Evolutionary conservation across 2,329 filamentous ascomycete species (phyloP).

Genomic region (Ceratocystis colombiana): DNA sequence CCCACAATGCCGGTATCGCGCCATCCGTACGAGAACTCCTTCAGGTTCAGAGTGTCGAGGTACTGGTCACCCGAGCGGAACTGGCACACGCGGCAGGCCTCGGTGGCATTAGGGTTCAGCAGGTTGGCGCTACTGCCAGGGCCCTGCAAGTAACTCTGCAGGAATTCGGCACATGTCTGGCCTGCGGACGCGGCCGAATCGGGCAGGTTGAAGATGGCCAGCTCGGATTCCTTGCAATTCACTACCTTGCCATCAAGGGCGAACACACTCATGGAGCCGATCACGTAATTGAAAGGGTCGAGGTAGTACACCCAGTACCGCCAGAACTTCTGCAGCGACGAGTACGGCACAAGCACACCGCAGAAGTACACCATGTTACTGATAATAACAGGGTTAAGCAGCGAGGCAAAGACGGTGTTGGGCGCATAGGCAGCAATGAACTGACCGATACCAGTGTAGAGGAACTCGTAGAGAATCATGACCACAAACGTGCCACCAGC

Average conservation of each 20-base stretch:
- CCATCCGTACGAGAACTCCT: constrained; percentile 55
- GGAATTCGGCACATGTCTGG: constrained; percentile 49
- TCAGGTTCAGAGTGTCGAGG: constrained; percentile 48
- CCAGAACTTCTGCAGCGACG: constrained; percentile 56
- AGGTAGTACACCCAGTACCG: constrained; percentile 53
- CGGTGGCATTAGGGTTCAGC: constrained; percentile 48
- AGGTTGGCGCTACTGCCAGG: constrained; percentile 43
- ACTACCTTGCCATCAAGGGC: constrained; percentile 40
- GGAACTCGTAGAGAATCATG: constrained; percentile 50
- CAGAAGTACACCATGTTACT: constrained; percentile 59
- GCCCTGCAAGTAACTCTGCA: constrained; percentile 42
- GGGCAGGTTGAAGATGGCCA: constrained; percentile 44
- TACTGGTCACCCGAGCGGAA: constrained; percentile 51
- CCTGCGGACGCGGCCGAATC: constrained; percentile 29
- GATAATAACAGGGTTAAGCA: constrained; percentile 48
- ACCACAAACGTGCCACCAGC: constrained; percentile 45
- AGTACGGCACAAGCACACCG: constrained; percentile 61
- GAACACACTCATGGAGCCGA: constrained; percentile 47
- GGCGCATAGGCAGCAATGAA: constrained; percentile 54
- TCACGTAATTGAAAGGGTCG: constrained; percentile 53
- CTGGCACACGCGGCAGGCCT: constrained; percentile 50
- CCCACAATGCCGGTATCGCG: constrained; percentile 52
- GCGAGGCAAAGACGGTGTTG: constrained; percentile 49
- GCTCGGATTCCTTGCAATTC: constrained; percentile 40
- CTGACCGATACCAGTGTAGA: constrained; percentile 53